Base-by-base conservation (phyloP, 306 rosid species). In the Pyrus communis region DNA sequence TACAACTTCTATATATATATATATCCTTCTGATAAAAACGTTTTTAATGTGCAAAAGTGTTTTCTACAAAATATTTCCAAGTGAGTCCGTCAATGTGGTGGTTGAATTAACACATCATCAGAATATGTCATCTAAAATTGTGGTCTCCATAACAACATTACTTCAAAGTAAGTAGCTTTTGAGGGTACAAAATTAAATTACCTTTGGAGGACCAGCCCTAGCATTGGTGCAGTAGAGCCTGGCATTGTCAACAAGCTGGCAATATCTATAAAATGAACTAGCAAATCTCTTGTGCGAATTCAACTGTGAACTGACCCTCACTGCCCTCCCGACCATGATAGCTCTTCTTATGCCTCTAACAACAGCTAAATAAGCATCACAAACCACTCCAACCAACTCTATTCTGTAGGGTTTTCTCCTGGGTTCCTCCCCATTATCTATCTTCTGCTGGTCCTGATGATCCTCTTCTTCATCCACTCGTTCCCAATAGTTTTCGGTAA, bases 271-370 rank as follows among this genome's bases (percentile, higher is more conserved):
- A 82, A 92, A 92, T 19, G 91, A 89, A 66, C 81, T 84, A 2
- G 97, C 99, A 91, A 96, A 96, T 80, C 97, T 92, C 82, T 88
- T 91, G 88, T 96, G 99, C 73, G 99, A 96, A 76, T 82, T 81
- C 84, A 96, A 62, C 71, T 96, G 97, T 22, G 97, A 91, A 75
- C 86, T 91, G 38, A 92, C 96, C 79, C 98, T 89, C 75, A 95
- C 99, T 68, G 98, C 99, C 65, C 99, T 89, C 13, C 91, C 82
- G 49, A 88, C 73, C 85, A 88, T 81, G 75, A 95, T 84, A 59
- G 97, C 93, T 85, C 99, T 88, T 92, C 99, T 92, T 5, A 95
- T 92, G 79, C 97, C 99, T 85, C 99, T 88, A 59, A 88, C 87
- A 61, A 92, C 97, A 69, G 99, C 99, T 61, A 95, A 82, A 74